Conservation (phyloP, 2,329 filamentous ascomycete genomes). For the Aspergillus tamarii region DNA sequence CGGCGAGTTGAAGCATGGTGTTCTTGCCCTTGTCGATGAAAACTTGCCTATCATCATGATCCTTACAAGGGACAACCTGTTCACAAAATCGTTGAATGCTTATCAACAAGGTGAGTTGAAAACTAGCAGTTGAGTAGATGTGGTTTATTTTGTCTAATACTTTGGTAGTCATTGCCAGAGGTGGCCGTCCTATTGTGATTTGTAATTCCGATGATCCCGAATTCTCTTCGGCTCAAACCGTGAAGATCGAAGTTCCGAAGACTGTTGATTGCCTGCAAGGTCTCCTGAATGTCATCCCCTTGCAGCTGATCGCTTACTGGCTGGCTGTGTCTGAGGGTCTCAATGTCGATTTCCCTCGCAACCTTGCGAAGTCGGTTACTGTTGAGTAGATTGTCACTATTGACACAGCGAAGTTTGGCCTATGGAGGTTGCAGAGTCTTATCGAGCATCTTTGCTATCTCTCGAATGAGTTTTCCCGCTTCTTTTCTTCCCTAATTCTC, state of each 20-base stretch:
- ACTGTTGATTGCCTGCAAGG: slow-evolving; percentile 96
- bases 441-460: neutral
- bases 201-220: slow-evolving; percentile 90
- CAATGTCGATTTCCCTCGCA: slow-evolving; percentile 98
- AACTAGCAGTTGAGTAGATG: slow-evolving; percentile 12
- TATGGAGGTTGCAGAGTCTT: neutral
- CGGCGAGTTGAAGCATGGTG: slow-evolving; percentile 98
- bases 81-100: slow-evolving; percentile 98
- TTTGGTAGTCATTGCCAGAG: slow-evolving; percentile 80
- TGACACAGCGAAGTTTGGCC: neutral
- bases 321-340: slow-evolving; percentile 92
- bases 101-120: slow-evolving; percentile 82
- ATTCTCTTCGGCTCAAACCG: slow-evolving; percentile 83
- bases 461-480: neutral
- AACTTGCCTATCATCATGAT: slow-evolving; percentile 99
- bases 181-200: slow-evolving; percentile 96
- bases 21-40: slow-evolving; percentile 95
- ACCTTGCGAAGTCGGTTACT: slow-evolving; percentile 98
- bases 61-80: slow-evolving; percentile 91
- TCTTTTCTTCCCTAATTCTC: neutral
- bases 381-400: slow-evolving; percentile 72
- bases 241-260: slow-evolving; percentile 96
- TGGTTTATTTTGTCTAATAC: slow-evolving; percentile 30
- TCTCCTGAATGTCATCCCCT: slow-evolving; percentile 93
- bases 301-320: slow-evolving; percentile 99